Conservation (phyloP, 2,329 filamentous ascomycete genomes). For the Colletotrichum agaves region DNA sequence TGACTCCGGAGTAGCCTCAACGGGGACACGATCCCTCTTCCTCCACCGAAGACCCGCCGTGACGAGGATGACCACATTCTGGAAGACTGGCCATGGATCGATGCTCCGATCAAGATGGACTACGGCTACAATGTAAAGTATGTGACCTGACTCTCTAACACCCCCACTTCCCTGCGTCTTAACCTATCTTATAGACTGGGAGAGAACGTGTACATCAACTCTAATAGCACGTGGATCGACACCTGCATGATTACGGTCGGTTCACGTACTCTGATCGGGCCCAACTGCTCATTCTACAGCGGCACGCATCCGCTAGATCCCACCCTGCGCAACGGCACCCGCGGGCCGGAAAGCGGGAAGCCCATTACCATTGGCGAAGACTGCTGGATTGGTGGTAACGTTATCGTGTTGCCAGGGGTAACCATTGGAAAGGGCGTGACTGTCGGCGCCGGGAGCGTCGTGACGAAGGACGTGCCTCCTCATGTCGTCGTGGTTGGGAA, state of each 20-base stretch:
- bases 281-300: slow-evolving; percentile 79
- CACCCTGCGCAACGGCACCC: slow-evolving; percentile 75
- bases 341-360: slow-evolving; percentile 79
- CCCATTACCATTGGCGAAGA: slow-evolving; percentile 83
- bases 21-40: slow-evolving; percentile 70
- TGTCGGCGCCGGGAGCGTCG: slow-evolving; percentile 84
- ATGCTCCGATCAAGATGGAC: slow-evolving; percentile 76
- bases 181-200: slow-evolving; percentile 61
- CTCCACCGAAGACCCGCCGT: slow-evolving; percentile 64
- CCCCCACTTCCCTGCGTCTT: background rate
- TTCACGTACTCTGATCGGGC: slow-evolving; percentile 79
- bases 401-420: slow-evolving; percentile 78
- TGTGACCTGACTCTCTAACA: slow-evolving; percentile 15
- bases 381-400: slow-evolving; percentile 81
- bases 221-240: slow-evolving; percentile 80
- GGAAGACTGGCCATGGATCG: slow-evolving; percentile 73
- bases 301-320: slow-evolving; percentile 84
- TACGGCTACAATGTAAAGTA: slow-evolving; percentile 80
- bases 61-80: slow-evolving; percentile 75
- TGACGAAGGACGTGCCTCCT: slow-evolving; percentile 79
- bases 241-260: slow-evolving; percentile 81
- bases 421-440: slow-evolving; percentile 80
- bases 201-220: slow-evolving; percentile 78
- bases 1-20: slow-evolving; percentile 62
- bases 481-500: slow-evolving; percentile 74